Evolutionary conservation across 805 yeast genomes (phyloP).

Genomic region (Wickerhamomyces queroliae): DNA sequence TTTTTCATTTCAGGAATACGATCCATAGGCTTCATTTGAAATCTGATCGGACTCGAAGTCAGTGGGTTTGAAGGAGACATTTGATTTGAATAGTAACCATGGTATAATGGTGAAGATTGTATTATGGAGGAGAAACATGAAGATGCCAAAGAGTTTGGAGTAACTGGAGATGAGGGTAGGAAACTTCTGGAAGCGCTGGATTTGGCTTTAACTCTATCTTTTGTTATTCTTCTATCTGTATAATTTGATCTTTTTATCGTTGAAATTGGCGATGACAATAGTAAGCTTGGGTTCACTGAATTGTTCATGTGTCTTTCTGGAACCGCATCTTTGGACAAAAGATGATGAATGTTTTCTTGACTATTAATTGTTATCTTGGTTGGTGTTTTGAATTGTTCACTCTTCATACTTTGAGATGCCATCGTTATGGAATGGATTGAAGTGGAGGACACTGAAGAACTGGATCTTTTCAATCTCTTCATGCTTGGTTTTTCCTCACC

Average conservation of each 20-base stretch:
- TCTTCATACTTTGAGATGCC: background rate
- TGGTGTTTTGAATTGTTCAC: background rate
- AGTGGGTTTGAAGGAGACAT: conserved; percentile 17
- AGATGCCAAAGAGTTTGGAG: conserved; percentile 18
- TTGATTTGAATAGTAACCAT: conserved; percentile 20
- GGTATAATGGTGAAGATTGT: conserved; percentile 24
- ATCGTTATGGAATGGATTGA: background rate
- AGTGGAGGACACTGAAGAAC: conserved; percentile 1
- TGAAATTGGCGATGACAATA: conserved; percentile 23
- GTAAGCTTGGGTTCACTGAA: conserved; percentile 20
- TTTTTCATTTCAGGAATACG: conserved; percentile 7
- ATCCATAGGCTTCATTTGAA: conserved; percentile 21
- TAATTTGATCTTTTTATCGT: background rate
- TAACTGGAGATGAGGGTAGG: conserved; percentile 18
- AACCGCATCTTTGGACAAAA: conserved; percentile 7
- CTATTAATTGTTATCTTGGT: conserved; percentile 9
- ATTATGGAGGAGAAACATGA: conserved; percentile 24
- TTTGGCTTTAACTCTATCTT: conserved; percentile 1
- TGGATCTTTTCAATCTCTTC: background rate
- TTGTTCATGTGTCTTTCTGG: background rate
- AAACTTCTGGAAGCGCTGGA: background rate
- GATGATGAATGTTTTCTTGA: conserved; percentile 19
- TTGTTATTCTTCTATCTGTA: background rate
- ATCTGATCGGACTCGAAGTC: conserved; percentile 18
- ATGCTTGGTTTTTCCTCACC: background rate